Percentiles rank a stretch among this genome's conserved stretches.
phyloP scores from a whole-genome alignment of 2,329 filamentous ascomycete species.

The Curvularia lunata region DNA sequence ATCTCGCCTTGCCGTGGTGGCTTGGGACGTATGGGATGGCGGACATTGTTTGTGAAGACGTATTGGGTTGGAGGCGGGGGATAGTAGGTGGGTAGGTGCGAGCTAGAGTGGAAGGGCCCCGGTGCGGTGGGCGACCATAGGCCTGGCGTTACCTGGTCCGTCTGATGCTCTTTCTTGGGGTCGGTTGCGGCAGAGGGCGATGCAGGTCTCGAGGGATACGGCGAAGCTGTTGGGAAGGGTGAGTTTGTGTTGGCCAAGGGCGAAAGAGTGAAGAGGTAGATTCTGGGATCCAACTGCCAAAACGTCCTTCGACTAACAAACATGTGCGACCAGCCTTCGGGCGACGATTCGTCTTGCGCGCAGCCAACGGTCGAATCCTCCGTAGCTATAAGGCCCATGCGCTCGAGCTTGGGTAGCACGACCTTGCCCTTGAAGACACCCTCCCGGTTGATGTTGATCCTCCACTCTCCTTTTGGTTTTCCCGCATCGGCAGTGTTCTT shows the following conservation, averaged over 20 bases:
- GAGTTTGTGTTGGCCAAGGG: constrained; percentile 60
- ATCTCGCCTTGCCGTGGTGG: constrained; percentile 88
- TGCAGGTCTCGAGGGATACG: constrained; percentile 57
- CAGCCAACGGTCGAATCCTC: constrained; percentile 77
- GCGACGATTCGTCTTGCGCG: constrained; percentile 65
- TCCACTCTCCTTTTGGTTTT: constrained; percentile 84
- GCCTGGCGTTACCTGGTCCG: constrained; percentile 42
- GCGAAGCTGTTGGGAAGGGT: constrained; percentile 57
- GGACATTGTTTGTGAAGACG: constrained; percentile 75
- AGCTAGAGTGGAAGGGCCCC: constrained; percentile 80
- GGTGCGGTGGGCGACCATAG: constrained; percentile 52
- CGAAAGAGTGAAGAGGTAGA: constrained; percentile 86
- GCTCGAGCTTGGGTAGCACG: constrained; percentile 86
- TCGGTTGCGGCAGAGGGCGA: constrained; percentile 54
- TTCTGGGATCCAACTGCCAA: constrained; percentile 87
- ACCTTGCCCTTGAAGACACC: constrained; percentile 87
- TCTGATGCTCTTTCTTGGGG: constrained; percentile 35
- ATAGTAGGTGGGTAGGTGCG: constrained; percentile 89
- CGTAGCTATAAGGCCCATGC: constrained; percentile 84
- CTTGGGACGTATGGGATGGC: constrained; percentile 86
- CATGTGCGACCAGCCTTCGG: constrained; percentile 76
- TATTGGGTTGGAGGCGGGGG: constrained; percentile 85
- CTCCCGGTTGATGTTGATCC: constrained; percentile 80
- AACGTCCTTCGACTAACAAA: constrained; percentile 82
- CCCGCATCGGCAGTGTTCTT: constrained; percentile 69